Evolutionary conservation across 2,329 filamentous ascomycete genomes (phyloP), one percentile per base, ranked within the genome.

Genomic region (Hypoxylon sp.): DNA sequence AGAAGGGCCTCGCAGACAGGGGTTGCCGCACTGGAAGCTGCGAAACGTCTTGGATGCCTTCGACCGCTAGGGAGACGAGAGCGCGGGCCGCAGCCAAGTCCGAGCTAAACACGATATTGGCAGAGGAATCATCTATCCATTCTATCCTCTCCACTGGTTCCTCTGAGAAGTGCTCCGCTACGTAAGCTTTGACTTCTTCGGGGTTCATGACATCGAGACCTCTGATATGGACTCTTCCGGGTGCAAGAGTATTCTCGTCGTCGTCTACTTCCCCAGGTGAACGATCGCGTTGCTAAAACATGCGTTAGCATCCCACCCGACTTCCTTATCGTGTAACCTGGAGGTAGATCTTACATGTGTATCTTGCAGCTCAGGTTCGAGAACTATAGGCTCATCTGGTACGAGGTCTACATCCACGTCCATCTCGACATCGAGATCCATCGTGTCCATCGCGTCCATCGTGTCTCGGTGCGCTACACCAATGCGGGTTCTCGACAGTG

Each of bases 51-150:
- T 82, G 76, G 64, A 88, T 78, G 68, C 86, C 78, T 16, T 85
- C 77, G 16, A 80, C 79, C 59, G 83, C 80, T 26, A 91, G 81
- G 5, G 85, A 81, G 24, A 80, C 73, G 18, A 91, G 78, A 16
- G 87, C 88, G 48, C 86, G 82, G 16, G 82, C 79, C 1, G 87
- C 87, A 5, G 77, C 75, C 22, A 78, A 75, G 12, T 87, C 82
- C 5, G 84, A 84, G 38, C 80, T 82, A 80, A 96, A 98, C 54
- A 97, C 79, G 55, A 97, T 83, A 76, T 98, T 98, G 67, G 93
- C 93, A 0, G 93, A 95, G 5, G 88, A 89, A 78, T 99, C 96
- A 77, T 98, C 93, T 70, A 99, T 93, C 96, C 96, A 99, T 80
- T 98, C 93, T 68, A 97, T 83, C 65, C 87, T 85, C 59, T 86